Base-by-base conservation (phyloP, 2,329 filamentous ascomycete species). In the Sordariomycetes sp. region DNA sequence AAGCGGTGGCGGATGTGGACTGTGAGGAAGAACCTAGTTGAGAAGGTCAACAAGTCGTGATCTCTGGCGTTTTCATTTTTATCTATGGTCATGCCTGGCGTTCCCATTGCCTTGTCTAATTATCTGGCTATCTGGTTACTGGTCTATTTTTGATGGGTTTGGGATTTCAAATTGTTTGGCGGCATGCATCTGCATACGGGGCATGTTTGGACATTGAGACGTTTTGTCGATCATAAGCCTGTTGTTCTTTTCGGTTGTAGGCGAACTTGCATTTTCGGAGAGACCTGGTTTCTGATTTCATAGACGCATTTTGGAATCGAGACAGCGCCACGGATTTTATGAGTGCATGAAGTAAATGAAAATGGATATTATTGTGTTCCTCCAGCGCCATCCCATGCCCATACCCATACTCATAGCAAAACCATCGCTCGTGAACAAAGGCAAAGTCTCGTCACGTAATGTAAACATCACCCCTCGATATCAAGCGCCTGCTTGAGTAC, bases 1-100 rank as follows among this genome's bases (percentile, higher is more conserved):
- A 97, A 97, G 76, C 75, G 90, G 58, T 84, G 86, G 17, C 78
- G 92, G 20, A 95, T 96, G 89, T 96, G 91, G 92, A 97, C 91
- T 1, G 89, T 91, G 12, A 76, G 88, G 61, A 88, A 79, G 77
- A 90, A 88, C 62, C 73, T 95, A 61, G 91, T 95, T 86, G 90
- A 95, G 78, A 88, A 83, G 66, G 86, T 28, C 20, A 34, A 12
- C 25, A 52, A 34, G 24, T 34, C 24, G 24, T 28, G 51, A 32
- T 32, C 17, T 50, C 10, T 42, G 36, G 17, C 36, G 36, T n/a
- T 42, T 42, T 4, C 28, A 32, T 32, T 4, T 8, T 15, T 54
- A 13, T 54, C 25, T 8, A 17, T 54, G 28, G n/a, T 54, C n/a
- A n/a, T 56, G 8, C 12, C 48, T 35, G 42, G 17, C 17, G 20